phyloP scores from a whole-genome alignment of 2,329 filamentous ascomycete genomes.

The Paecilomyces fulvus region DNA sequence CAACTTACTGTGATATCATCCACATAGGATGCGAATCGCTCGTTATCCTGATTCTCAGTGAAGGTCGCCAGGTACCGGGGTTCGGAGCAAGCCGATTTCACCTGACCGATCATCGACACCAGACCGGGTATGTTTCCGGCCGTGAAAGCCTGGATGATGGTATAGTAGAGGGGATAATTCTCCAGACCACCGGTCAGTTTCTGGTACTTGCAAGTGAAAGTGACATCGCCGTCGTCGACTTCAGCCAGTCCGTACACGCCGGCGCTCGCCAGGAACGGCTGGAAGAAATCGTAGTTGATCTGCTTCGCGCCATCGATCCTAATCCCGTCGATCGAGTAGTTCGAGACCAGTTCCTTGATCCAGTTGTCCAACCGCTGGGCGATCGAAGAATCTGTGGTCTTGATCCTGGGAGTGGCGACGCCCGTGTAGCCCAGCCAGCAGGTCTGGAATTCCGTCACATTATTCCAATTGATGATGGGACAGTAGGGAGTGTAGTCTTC shows the following conservation, averaged over 20 bases:
- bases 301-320: constrained; percentile 40
- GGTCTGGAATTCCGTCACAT: constrained; percentile 22
- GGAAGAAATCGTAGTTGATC: constrained; percentile 32
- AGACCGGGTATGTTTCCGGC: constrained; percentile 15
- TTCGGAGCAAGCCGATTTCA: constrained; percentile 23
- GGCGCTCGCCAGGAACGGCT: constrained; percentile 19
- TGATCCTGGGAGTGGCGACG: constrained; percentile 36
- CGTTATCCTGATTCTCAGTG: constrained; percentile 51
- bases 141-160: constrained; percentile 17
- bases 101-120: constrained; percentile 8
- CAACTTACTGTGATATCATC: constrained; percentile 36
- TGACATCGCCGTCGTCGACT: constrained; percentile 26
- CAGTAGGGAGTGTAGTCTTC: constrained; percentile 22
- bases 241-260: constrained; percentile 39
- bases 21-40: constrained; percentile 44
- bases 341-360: constrained; percentile 26
- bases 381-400: constrained; percentile 29
- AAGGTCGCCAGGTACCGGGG: constrained; percentile 42
- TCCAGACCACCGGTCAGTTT: constrained; percentile 29
- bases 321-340: constrained; percentile 37
- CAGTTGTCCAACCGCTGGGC: constrained; percentile 27
- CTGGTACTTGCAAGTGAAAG: constrained; percentile 31
- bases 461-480: constrained; percentile 19
- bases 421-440: constrained; percentile 42
- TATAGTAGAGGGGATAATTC: constrained; percentile 31